Evolutionary conservation across 2,329 filamentous ascomycete genomes (phyloP), one percentile per base, ranked within the genome.

Genomic region (Penicillium olsonii): DNA sequence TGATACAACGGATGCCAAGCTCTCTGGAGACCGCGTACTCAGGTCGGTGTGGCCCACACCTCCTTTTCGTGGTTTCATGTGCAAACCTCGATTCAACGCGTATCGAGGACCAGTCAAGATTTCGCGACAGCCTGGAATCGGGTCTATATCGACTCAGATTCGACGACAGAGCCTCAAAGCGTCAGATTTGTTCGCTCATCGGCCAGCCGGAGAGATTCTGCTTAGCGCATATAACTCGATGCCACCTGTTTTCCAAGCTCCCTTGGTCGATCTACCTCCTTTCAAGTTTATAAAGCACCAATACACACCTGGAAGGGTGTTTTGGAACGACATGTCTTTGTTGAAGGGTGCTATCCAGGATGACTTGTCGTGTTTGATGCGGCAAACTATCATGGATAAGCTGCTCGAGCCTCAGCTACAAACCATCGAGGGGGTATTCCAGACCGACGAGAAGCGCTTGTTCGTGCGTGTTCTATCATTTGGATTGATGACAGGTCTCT

Each of bases 401-500:
- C 24, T 48, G 1, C 18, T 49, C 11, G 5, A 38, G 10, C 3
- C 22, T 18, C n/a, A 33, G 1, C 22, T 26, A 20, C 40, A 40
- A 9, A 7, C 33, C 4, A 9, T 44, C 14, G 39, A 49, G n/a
- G 46, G 46, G 11, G 34, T 27, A 7, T 26, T 20, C 3, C 26
- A 33, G 20, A 24, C 19, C 4, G 10, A 19, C 15, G 46, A 44
- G n/a, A 11, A 38, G 2, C 19, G 46, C 6, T 19, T 49, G 11
- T 49, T 49, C 34, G 40, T 49, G 18, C 46, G 46, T 43, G 15
- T 15, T 8, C 15, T 49, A 22, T 49, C 46, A 12, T 49, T 49
- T 17, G 37, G 26, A 10, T 15, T 39, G 14, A 49, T 49, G 40
- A 15, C 40, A 24, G 27, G n/a, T 29, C 40, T 51, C 12, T 27